These are phyloP conservation scores for Exophiala spinifera DNA, from an alignment of 2,329 filamentous ascomycete species.

Conservation along the genomic window DNA sequence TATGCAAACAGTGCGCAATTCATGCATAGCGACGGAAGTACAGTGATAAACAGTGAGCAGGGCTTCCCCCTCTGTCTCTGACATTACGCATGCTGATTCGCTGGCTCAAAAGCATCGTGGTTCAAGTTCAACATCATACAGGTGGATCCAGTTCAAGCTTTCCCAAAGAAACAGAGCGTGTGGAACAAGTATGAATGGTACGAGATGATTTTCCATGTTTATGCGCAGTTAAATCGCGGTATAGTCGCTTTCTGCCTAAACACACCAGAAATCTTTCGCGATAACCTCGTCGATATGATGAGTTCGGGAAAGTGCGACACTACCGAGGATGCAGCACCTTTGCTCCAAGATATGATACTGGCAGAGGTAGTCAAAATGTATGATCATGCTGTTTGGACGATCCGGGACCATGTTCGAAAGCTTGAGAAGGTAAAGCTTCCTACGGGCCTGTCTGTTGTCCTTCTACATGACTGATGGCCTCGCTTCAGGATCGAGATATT, in stretches of 20 bases:
- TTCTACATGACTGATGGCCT: neutral
- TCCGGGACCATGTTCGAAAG: constrained; percentile 32
- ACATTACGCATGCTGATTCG: neutral
- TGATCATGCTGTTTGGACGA: constrained; percentile 32
- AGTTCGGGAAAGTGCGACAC: neutral
- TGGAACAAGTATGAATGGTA: constrained; percentile 24
- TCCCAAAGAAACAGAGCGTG: neutral
- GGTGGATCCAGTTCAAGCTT: neutral
- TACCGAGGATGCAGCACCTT: constrained; percentile 4
- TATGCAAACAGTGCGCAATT: constrained; percentile 7
- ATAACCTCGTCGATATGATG: constrained; percentile 5
- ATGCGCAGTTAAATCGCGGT: constrained; percentile 1
- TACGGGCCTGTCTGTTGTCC: neutral
- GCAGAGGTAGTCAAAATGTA: constrained; percentile 28
- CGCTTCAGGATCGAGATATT: constrained; percentile 6
- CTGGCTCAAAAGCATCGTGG: constrained; percentile 23
- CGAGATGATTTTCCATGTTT: constrained; percentile 28
- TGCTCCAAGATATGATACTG: constrained; percentile 30
- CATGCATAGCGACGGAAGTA: constrained; percentile 4
- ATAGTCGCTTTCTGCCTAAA: constrained; percentile 18
- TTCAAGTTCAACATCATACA: constrained; percentile 29
- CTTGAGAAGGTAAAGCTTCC: constrained; percentile 32
- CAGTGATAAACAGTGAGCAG: constrained; percentile 9
- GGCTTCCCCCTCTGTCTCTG: neutral
- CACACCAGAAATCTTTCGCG: constrained; percentile 13